phyloP scores from a whole-genome alignment of 2,329 filamentous ascomycete species.

The Pseudocercospora vitis region DNA sequence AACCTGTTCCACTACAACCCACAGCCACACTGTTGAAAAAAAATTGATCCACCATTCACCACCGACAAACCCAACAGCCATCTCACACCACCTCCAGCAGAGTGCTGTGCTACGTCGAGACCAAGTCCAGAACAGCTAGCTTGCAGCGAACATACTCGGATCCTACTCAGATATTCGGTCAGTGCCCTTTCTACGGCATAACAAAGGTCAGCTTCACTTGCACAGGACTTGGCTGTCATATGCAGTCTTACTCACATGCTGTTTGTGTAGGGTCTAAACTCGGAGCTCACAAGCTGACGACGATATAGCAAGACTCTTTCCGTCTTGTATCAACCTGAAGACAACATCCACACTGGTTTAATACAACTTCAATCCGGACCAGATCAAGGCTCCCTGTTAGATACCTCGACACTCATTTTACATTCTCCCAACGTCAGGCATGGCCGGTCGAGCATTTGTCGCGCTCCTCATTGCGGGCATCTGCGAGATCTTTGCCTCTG shows the following conservation, averaged over 20 bases:
- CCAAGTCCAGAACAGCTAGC: too few relatives aligned
- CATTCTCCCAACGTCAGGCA: too few relatives aligned
- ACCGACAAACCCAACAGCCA: background rate
- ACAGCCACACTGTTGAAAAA: background rate
- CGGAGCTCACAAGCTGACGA: background rate
- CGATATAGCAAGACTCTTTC: background rate
- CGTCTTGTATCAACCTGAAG: background rate
- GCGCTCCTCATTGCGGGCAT: too few relatives aligned
- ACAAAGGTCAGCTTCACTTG: slow-evolving; percentile 1
- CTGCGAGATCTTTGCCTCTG: too few relatives aligned
- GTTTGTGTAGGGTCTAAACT: background rate
- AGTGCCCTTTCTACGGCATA: background rate
- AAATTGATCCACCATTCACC: background rate
- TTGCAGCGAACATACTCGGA: too few relatives aligned
- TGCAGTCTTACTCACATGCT: background rate
- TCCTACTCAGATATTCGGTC: too few relatives aligned
- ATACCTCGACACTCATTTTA: background rate
- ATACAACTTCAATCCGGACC: background rate
- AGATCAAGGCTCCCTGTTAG: too few relatives aligned
- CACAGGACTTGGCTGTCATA: background rate
- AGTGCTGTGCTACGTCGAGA: too few relatives aligned
- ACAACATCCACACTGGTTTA: background rate
- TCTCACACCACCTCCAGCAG: background rate
- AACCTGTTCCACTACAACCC: background rate
- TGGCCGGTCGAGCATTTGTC: too few relatives aligned